These are phyloP conservation scores for Brettanomyces anomalus DNA, from an alignment of 805 yeast genomes.

Conservation along the genomic window DNA sequence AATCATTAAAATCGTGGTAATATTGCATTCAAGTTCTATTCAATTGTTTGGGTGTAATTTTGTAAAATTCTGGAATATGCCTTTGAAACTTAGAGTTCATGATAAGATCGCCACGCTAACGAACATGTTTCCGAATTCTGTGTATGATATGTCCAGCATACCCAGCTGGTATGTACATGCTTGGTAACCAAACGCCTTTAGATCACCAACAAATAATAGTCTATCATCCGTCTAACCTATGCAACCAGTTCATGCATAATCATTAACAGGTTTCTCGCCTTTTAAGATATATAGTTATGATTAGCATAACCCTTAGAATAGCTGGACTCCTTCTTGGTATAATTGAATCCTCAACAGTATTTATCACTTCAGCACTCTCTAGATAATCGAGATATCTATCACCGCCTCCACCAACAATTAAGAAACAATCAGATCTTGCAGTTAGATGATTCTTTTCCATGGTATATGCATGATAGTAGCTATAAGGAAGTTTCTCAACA, in stretches of 20 bases:
- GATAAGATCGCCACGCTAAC: constrained; percentile 26
- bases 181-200: constrained; percentile 18
- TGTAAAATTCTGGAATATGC: constrained; percentile 6
- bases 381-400: too few relatives aligned
- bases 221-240: constrained; percentile 36
- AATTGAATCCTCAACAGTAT: too few relatives aligned
- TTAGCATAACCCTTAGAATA: constrained; percentile 17
- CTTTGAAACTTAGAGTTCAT: not conserved
- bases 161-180: constrained; percentile 33
- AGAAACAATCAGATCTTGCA: too few relatives aligned
- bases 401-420: too few relatives aligned
- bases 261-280: constrained; percentile 19
- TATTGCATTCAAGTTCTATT: not conserved
- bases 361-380: too few relatives aligned
- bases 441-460: too few relatives aligned
- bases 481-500: too few relatives aligned
- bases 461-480: too few relatives aligned
- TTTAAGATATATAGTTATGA: constrained; percentile 15
- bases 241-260: constrained; percentile 36
- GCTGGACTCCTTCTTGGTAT: too few relatives aligned
- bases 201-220: constrained; percentile 36
- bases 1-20: constrained; percentile 2
- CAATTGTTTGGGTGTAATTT: constrained; percentile 7
- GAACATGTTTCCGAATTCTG: constrained; percentile 31
- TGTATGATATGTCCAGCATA: constrained; percentile 49